These are phyloP conservation scores for Solanum arcanum DNA, from an alignment of 257 asterid species.

Conservation along the genomic window DNA sequence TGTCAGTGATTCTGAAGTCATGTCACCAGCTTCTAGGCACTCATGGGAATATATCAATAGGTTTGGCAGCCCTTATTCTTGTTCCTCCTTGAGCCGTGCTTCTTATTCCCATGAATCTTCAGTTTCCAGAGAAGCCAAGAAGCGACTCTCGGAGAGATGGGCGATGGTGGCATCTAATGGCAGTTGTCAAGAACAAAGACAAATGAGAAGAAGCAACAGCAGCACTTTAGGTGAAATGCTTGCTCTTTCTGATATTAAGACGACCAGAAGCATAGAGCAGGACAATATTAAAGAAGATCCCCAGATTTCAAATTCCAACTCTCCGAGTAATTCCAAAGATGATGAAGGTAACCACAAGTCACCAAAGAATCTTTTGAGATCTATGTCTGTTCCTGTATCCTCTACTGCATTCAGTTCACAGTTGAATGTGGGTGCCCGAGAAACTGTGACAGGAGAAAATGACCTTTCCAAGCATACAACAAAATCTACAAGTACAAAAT, in stretches of 20 bases:
- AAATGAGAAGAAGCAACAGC: slow-evolving; percentile 54
- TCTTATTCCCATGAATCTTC: slow-evolving; percentile 94
- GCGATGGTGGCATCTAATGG: slow-evolving; percentile 81
- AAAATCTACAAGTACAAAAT: slow-evolving; percentile 2
- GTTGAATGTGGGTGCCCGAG: neutral
- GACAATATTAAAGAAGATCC: slow-evolving; percentile 26
- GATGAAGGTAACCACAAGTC: neutral
- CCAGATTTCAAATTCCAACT: neutral
- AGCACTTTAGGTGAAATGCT: slow-evolving; percentile 98
- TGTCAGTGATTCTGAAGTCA: slow-evolving; percentile 75
- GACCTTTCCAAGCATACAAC: neutral
- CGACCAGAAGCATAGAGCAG: slow-evolving; percentile 21
- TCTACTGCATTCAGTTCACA: neutral
- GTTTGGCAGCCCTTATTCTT: slow-evolving; percentile 75
- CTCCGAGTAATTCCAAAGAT: neutral
- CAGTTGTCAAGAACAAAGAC: slow-evolving; percentile 59
- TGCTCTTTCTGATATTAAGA: slow-evolving; percentile 81
- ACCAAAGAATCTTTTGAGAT: slow-evolving; percentile 7
- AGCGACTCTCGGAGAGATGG: slow-evolving; percentile 95
- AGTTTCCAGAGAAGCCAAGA: slow-evolving; percentile 92
- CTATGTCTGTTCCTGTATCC: slow-evolving; percentile 5
- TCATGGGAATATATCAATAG: slow-evolving; percentile 86
- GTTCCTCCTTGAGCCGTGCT: slow-evolving; percentile 73
- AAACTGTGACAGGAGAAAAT: neutral
- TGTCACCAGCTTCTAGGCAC: slow-evolving; percentile 81